These are phyloP conservation scores for Aspergillus brasiliensis DNA, from an alignment of 2,329 filamentous ascomycete genomes.

Conservation along the genomic window DNA sequence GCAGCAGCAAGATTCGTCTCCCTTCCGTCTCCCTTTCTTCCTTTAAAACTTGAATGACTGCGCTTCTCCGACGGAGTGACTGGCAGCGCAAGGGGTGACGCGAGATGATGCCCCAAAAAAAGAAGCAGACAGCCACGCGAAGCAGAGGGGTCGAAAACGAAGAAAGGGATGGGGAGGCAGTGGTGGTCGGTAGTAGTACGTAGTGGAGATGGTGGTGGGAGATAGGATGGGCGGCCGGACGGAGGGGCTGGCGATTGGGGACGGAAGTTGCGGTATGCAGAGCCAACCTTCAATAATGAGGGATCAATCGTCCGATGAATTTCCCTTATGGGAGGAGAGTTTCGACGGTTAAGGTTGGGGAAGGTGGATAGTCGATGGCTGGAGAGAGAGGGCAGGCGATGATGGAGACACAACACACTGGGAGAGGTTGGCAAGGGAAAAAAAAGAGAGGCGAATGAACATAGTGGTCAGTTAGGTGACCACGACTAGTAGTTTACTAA, in stretches of 20 bases:
- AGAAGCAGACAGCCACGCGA: conserved; percentile 27
- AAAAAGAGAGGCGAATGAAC: conserved; percentile 15
- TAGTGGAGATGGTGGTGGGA: not conserved
- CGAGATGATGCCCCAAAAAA: conserved; percentile 16
- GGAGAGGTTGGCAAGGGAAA: not conserved
- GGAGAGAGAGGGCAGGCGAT: not conserved
- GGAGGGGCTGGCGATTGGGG: conserved; percentile 17
- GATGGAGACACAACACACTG: conserved; percentile 5
- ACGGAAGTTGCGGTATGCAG: conserved; percentile 32
- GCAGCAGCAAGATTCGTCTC: conserved; percentile 22
- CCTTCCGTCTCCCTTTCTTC: conserved; percentile 29
- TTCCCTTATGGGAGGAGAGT: conserved; percentile 22
- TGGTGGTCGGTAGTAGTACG: not conserved
- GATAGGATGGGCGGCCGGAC: conserved; percentile 11
- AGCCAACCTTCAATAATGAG: conserved; percentile 19
- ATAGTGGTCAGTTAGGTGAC: conserved; percentile 8
- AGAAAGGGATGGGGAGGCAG: conserved; percentile 22
- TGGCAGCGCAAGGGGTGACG: conserved; percentile 25
- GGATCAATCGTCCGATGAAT: conserved; percentile 23
- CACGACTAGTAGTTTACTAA: not conserved
- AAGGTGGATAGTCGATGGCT: conserved; percentile 8
- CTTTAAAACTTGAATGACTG: conserved; percentile 23
- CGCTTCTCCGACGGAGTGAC: conserved; percentile 12
- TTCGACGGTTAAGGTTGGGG: conserved; percentile 9
- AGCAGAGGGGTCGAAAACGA: conserved; percentile 14